Base-by-base conservation (phyloP, 176 grass and related monocot species). In the Oryza australiensis region DNA sequence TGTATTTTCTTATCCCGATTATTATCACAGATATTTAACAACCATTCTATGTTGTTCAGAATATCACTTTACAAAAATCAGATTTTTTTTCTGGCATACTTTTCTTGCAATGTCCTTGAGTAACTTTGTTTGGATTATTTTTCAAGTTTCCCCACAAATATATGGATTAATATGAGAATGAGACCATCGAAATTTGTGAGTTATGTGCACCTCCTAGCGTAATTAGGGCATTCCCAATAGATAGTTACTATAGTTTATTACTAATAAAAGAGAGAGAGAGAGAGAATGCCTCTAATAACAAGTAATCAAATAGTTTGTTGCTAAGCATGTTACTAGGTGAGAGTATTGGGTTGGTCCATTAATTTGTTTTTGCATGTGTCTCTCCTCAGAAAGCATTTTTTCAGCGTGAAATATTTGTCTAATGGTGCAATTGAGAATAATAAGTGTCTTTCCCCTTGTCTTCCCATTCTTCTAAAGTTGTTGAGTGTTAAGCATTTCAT, bases 1-100 rank as follows among this genome's bases (percentile, higher is more conserved):
- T 88, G 88, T 68, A 78, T 84, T 45, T 87, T 62, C 26, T 86
- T 84, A 51, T 33, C 55, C 35, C 15, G 68, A 23, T 64, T 84
- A 42, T 90, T 62, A 59, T 22, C 23, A 72, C 14, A 10, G 11
- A 59, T 40, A 46, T 62, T 88, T 34, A 20, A 62, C 55, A 49
- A 27, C 29, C 14, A 74, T 26, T 65, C 9, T 40, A 40, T 74
- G 32, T 66, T 37, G 27, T 29, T 69, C 33, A 68, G 18, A 41
- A 13, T 42, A 68, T 4, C n/a, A 6, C 46, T 18, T 59, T 74
- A 40, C 26, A 59, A 46, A 74, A 74, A 26, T 46, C 7, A 32
- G 27, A n/a, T 34, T 11, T 51, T 30, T 29, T 73, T 68, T 51
- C 20, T 51, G 13, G 11, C 16, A 12, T 64, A 74, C 11, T 42